Base-by-base conservation (phyloP, 179 eudicot genomes). In the Silene coronaria region DNA sequence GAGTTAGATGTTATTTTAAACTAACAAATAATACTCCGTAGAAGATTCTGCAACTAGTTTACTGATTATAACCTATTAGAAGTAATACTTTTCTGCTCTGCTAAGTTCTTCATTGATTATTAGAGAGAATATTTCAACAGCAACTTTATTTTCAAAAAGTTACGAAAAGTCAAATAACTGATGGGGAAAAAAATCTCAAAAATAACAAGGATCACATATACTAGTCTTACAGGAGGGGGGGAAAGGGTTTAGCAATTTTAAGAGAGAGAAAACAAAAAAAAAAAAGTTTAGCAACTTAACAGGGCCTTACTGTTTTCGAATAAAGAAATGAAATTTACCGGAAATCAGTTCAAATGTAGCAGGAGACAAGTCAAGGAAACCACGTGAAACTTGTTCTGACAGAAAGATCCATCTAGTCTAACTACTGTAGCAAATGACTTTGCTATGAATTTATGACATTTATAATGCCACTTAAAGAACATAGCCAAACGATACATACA, bases 31-130 rank as follows among this genome's bases (percentile, higher is more conserved):
- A 21, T 67, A 38, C 21, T 34, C 14, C 46, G 22, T 67, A 67
- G 71, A 65, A 16, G 45, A 34, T 14, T 67, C 7, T 67, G 71
- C 71, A 36, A 23, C 59, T 69, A 69, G 19, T 69, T 45, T 45
- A 23, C 32, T 69, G 13, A 67, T 17, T 32, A 67, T 19, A 36
- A 68, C 48, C 48, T 32, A 32, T 36, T n/a, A 51, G 13, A 2
- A 6, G 21, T 59, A n/a, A 8, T 59, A 36, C 11, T 36, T 11
- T 61, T 24, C 23, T 10, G 28, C 17, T 61, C 66, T 8, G 30
- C 66, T 11, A 24, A 2, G 66, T 24, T 61, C n/a, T 24, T 10
- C 5, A 4, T 62, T 27, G 58, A 6, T 13, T 23, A 24, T 12
- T 9, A 64, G 17, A 63, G 38, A 42, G 14, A 64, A 11, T 13